Evolutionary conservation across 225 moss, liverwort and hornwort genomes (phyloP), one percentile per base, ranked within the genome.

Genomic region (Polytrichum formosum): DNA sequence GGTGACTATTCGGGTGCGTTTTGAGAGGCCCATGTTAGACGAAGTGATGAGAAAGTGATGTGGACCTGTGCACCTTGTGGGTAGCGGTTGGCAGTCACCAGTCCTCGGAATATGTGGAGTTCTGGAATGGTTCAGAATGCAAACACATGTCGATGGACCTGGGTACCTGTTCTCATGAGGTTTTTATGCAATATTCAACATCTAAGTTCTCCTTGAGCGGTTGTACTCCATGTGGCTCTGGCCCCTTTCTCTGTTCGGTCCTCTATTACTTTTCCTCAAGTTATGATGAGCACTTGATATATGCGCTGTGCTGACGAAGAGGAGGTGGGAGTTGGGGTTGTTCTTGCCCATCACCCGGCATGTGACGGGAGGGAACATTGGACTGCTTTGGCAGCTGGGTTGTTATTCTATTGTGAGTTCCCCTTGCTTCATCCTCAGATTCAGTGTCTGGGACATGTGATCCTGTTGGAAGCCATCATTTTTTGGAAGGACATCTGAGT

Each of bases 121-220:
- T 26, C 55, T 81, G 61, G 66, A 72, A 81, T 76, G 80, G 66
- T 79, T 72, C 70, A 74, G 67, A 67, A 71, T 74, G 81, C 74
- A 78, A 74, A 35, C 66, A 46, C 66, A 71, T 82, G 74, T 70
- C 63, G 69, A 64, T 78, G 73, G 76, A 83, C 78, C 77, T 76
- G 86, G 83, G 78, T 87, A 78, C 86, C 78, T 87, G 86, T 87
- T 87, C 83, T 76, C 80, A 80, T 83, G 86, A 86, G 80, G 80
- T 83, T 87, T 83, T 76, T 83, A 80, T 87, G 75, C 80, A 87
- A 83, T 86, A 75, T 83, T 80, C 80, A 83, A 80, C 86, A 83
- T 37, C 37, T 37, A 80, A 83, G 80, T 83, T 86, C 67, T 80
- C 69, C 61, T 75, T 82, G 80, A 80, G 78, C 80, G 76, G 37